Percentiles rank a stretch among this genome's conserved stretches.
Evolutionary conservation across 2,329 filamentous ascomycete genomes (phyloP).

Genomic region (Colletotrichum liaoningense): DNA sequence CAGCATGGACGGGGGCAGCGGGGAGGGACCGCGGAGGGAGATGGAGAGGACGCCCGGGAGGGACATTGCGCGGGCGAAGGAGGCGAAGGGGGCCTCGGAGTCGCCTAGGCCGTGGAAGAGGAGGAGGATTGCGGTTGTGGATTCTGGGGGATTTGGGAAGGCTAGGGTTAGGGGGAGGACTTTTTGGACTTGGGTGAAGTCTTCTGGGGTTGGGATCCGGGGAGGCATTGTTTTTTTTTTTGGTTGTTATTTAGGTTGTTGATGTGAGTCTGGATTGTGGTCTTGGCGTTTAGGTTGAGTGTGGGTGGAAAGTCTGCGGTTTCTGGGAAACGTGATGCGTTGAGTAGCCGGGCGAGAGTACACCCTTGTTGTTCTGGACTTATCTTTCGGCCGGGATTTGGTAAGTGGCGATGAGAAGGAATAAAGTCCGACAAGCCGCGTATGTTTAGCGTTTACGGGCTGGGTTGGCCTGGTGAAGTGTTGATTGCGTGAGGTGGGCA

Average conservation of each 20-base stretch:
- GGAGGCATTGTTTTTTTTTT: slow-evolving; percentile 50
- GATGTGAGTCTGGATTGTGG: background rate
- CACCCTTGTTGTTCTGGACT: no score
- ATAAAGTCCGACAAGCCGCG: background rate
- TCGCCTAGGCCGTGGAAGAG: slow-evolving; percentile 90
- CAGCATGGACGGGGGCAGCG: slow-evolving; percentile 75
- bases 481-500: background rate
- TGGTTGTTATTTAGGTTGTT: background rate
- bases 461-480: background rate
- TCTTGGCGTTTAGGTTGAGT: background rate
- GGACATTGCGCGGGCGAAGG: slow-evolving; percentile 74
- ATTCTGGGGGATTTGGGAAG: slow-evolving; percentile 66
- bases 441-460: no score
- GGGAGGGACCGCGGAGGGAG: slow-evolving; percentile 76
- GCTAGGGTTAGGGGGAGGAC: slow-evolving; percentile 58
- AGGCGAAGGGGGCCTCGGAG: slow-evolving; percentile 74
- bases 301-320: background rate
- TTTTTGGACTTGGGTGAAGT: slow-evolving; percentile 59
- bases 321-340: background rate
- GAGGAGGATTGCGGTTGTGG: slow-evolving; percentile 79
- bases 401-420: no score
- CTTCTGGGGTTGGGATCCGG: slow-evolving; percentile 61
- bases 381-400: background rate
- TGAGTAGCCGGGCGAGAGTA: no score
- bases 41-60: slow-evolving; percentile 84